These are phyloP conservation scores for Penicillium psychrosexuale DNA, from an alignment of 2,329 filamentous ascomycete genomes.

Conservation along the genomic window DNA sequence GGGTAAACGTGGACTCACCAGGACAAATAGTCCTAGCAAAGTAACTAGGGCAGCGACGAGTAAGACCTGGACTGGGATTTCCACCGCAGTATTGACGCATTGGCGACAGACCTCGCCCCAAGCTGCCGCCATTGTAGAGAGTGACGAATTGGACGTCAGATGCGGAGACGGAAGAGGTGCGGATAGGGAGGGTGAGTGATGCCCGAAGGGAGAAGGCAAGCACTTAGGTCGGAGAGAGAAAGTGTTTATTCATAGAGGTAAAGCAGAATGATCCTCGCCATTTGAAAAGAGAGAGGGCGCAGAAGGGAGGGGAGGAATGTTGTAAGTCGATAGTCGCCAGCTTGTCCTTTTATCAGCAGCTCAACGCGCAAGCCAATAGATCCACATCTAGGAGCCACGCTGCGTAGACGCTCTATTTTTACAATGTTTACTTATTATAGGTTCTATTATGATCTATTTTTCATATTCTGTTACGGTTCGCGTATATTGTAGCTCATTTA, in stretches of 20 bases:
- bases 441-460: background rate
- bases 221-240: conserved; percentile 7
- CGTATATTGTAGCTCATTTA: background rate
- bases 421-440: background rate
- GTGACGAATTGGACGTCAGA: background rate
- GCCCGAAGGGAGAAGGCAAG: conserved; percentile 11
- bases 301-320: conserved; percentile 5
- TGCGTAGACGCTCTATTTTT: background rate
- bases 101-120: conserved; percentile 32
- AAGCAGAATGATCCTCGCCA: background rate
- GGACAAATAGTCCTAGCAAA: conserved; percentile 30
- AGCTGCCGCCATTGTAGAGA: conserved; percentile 27
- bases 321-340: conserved; percentile 20
- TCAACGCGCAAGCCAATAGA: conserved; percentile 21
- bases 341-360: conserved; percentile 27
- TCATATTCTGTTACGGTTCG: background rate
- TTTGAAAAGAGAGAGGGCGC: background rate
- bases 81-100: conserved; percentile 30
- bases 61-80: conserved; percentile 30
- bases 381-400: conserved; percentile 13
- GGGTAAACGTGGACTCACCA: conserved; percentile 28
- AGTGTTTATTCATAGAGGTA: conserved; percentile 2
- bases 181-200: conserved; percentile 12
- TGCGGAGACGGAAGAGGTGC: conserved; percentile 6
- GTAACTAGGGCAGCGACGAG: conserved; percentile 30